Base-by-base conservation (phyloP, 2,329 filamentous ascomycete species). In the Verticillium longisporum region DNA sequence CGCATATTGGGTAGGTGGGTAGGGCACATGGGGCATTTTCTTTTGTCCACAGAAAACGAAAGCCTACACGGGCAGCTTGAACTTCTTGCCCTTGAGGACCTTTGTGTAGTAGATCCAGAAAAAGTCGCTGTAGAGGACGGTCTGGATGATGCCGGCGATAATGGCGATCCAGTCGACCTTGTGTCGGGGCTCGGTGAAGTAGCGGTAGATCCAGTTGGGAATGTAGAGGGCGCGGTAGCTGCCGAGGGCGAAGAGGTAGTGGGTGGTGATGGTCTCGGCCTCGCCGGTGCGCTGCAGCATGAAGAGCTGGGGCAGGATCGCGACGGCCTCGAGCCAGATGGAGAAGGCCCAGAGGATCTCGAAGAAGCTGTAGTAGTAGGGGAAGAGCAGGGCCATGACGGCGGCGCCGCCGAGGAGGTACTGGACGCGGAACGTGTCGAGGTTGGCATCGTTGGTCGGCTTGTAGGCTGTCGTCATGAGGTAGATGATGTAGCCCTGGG, bases 41-140 rank as follows among this genome's bases (percentile, higher is more conserved):
- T 26, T 26, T 26, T 26, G 26, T 26, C 26, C 26, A 26, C 18
- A 13, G 5, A 2, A 36, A 36, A 36, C 7, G 34, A 13, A 13
- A 32, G 26, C 67, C 81, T 85, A 94, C 67, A 94, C 91, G 1
- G 90, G 90, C 62, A 94, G 81, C 75, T 92, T 91, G 75, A 94
- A 94, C 80, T 91, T 93, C 82, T 91, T 90, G 68, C 90, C 90
- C 80, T 93, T 91, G 77, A 93, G 80, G 56, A 94, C 89, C 87
- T 97, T 98, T 63, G 89, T 97, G 79, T 97, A 99, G 81, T 99
- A 99, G 71, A 99, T 94, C 83, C 93, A 99, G 85, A 99, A 99
- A 81, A 99, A 99, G 79, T 99, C 95, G 65, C 92, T 96, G 80
- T 99, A 99, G 62, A 99, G 82, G 57, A 99, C 78, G 0, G 95